Evolutionary conservation across 2,329 filamentous ascomycete genomes (phyloP).

Genomic region (Ophiognomonia clavigignenti-juglandacearum): DNA sequence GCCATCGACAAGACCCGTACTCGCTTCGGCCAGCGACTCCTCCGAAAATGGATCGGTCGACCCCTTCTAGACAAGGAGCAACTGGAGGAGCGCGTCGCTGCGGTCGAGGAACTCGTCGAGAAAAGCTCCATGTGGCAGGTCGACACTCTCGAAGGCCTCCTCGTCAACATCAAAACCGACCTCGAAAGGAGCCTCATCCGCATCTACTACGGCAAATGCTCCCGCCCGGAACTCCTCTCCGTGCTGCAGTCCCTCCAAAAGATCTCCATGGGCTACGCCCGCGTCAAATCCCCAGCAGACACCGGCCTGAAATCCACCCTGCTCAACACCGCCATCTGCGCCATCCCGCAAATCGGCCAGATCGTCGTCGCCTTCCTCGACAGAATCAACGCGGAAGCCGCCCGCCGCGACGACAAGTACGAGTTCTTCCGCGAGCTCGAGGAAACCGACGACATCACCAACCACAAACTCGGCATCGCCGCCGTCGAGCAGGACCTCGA

Average conservation of each 20-base stretch:
- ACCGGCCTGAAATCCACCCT: conserved; percentile 68
- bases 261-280: conserved; percentile 71
- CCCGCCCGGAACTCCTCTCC: conserved; percentile 78
- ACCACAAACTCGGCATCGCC: conserved; percentile 88
- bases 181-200: conserved; percentile 90
- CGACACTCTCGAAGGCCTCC: conserved; percentile 68
- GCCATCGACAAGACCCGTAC: conserved; percentile 89
- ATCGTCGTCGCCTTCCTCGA: conserved; percentile 73
- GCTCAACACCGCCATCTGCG: conserved; percentile 66
- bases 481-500: conserved; percentile 86
- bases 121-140: conserved; percentile 61
- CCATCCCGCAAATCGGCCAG: conserved; percentile 70
- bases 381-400: conserved; percentile 75
- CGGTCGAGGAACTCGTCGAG: conserved; percentile 80
- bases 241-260: conserved; percentile 81
- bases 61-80: conserved; percentile 72
- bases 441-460: conserved; percentile 83
- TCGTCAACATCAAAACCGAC: conserved; percentile 70
- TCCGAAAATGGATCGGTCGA: conserved; percentile 92
- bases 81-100: conserved; percentile 74
- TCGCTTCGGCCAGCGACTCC: conserved; percentile 77
- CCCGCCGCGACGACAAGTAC: conserved; percentile 87
- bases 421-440: conserved; percentile 83
- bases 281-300: conserved; percentile 59
- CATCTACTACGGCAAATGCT: conserved; percentile 96